These are phyloP conservation scores for Capsella rubella DNA, from an alignment of 441 rosid genomes.

Conservation along the genomic window DNA sequence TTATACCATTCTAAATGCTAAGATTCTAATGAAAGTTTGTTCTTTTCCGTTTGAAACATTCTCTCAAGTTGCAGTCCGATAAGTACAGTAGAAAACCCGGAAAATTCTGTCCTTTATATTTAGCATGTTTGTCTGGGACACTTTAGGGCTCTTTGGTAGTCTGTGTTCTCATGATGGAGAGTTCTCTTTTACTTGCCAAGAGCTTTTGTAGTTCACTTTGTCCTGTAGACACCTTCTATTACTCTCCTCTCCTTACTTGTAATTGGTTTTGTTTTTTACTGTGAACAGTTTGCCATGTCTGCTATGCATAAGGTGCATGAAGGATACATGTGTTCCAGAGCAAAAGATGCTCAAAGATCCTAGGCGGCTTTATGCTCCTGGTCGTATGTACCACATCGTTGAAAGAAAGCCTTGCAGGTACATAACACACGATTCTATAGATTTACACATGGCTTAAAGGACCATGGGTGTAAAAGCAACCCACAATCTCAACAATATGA, in stretches of 20 bases:
- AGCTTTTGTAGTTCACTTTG: constrained; percentile 22
- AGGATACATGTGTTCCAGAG: constrained; percentile 88
- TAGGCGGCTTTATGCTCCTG: constrained; percentile 94
- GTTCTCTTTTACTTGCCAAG: not conserved
- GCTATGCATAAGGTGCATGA: constrained; percentile 83
- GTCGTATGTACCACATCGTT: constrained; percentile 94
- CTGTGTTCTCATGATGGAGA: not conserved
- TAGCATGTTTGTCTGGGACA: not conserved
- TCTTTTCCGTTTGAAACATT: not conserved
- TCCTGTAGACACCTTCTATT: not conserved
- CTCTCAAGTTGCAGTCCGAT: not conserved
- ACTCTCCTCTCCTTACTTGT: constrained; percentile 7
- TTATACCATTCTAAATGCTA: constrained; percentile 7
- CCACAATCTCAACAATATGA: not conserved
- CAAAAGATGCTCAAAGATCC: constrained; percentile 90
- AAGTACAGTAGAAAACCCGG: not conserved
- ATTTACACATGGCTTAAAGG: not conserved
- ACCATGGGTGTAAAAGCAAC: not conserved
- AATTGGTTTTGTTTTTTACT: constrained; percentile 2
- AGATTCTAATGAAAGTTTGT: not conserved
- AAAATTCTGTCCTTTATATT: not conserved
- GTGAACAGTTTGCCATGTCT: constrained; percentile 82
- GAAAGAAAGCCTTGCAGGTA: constrained; percentile 89
- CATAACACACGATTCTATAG: not conserved
- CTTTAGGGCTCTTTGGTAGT: not conserved